Percentiles rank a stretch among this genome's conserved stretches.
Evolutionary conservation across 495 filamentous ascomycete genomes (phyloP).

Genomic region (Aspergillus mulundensis): DNA sequence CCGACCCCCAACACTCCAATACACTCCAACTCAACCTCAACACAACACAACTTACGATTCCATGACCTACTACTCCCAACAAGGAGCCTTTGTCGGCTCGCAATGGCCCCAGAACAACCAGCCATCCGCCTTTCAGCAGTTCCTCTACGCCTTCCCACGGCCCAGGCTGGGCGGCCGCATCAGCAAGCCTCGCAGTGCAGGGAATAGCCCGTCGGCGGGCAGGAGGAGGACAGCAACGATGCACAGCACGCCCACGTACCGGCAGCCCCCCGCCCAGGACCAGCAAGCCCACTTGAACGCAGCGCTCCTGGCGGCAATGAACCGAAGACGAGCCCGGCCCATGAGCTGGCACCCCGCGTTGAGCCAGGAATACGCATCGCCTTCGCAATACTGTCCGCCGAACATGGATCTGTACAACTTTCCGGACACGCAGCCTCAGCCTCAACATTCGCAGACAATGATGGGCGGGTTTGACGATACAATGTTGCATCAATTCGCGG

Average conservation of each 20-base stretch:
- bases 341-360: constrained; percentile 67
- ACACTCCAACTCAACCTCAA: not conserved
- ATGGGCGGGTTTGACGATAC: constrained; percentile 21
- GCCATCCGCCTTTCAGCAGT: constrained; percentile 28
- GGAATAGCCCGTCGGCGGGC: constrained; percentile 61
- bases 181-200: constrained; percentile 63
- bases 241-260: constrained; percentile 37
- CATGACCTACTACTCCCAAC: constrained; percentile 35
- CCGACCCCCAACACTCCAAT: too few species aligned
- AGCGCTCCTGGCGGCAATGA: constrained; percentile 35
- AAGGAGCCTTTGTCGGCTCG: constrained; percentile 28
- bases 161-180: constrained; percentile 46
- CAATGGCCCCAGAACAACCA: constrained; percentile 27
- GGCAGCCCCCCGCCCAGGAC: constrained; percentile 10
- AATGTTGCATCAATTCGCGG: constrained; percentile 28
- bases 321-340: constrained; percentile 47
- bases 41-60: not conserved
- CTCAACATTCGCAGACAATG: constrained; percentile 23
- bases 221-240: constrained; percentile 51
- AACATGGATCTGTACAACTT: constrained; percentile 22
- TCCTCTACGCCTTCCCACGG: constrained; percentile 32
- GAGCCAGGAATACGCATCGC: constrained; percentile 36
- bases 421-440: constrained; percentile 26
- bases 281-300: constrained; percentile 31
- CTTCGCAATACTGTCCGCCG: constrained; percentile 18